These are phyloP conservation scores for Leishmania tropica DNA, from an alignment of 208 protist genomes.

Conservation along the genomic window DNA sequence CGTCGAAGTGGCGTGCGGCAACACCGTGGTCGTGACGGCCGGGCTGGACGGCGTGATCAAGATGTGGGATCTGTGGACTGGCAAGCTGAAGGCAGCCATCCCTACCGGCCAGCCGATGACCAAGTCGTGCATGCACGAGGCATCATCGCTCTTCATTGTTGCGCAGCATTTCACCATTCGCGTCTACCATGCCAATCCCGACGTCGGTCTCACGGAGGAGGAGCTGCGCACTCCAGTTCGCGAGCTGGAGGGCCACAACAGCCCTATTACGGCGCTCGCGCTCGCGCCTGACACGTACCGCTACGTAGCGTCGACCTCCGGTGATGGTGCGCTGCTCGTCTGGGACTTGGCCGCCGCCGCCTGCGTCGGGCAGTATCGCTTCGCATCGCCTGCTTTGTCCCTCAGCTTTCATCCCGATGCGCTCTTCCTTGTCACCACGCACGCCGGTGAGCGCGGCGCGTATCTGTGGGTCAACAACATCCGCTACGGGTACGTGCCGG, in stretches of 20 bases:
- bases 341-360: conserved; percentile 86
- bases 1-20: conserved; percentile 77
- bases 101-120: conserved; percentile 58
- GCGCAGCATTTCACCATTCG: conserved; percentile 75
- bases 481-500: conserved; percentile 87
- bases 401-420: conserved; percentile 87
- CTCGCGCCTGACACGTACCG: conserved; percentile 75
- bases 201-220: conserved; percentile 39
- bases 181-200: conserved; percentile 81
- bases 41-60: conserved; percentile 79
- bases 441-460: conserved; percentile 81
- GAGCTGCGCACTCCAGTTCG: conserved; percentile 69
- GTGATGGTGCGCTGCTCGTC: conserved; percentile 72
- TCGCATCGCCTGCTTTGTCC: conserved; percentile 70
- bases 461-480: conserved; percentile 91
- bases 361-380: conserved; percentile 88
- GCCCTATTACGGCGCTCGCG: conserved; percentile 80
- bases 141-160: conserved; percentile 72
- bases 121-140: conserved; percentile 75
- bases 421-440: conserved; percentile 84
- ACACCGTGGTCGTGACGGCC: conserved; percentile 73
- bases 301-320: conserved; percentile 74
- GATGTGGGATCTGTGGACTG: conserved; percentile 68
- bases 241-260: conserved; percentile 75
- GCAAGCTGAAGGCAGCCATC: conserved; percentile 43